Percentiles rank a stretch among this genome's conserved stretches.
Evolutionary conservation across 2,329 filamentous ascomycete genomes (phyloP).

Genomic region (Neocatenulostroma microsporum): DNA sequence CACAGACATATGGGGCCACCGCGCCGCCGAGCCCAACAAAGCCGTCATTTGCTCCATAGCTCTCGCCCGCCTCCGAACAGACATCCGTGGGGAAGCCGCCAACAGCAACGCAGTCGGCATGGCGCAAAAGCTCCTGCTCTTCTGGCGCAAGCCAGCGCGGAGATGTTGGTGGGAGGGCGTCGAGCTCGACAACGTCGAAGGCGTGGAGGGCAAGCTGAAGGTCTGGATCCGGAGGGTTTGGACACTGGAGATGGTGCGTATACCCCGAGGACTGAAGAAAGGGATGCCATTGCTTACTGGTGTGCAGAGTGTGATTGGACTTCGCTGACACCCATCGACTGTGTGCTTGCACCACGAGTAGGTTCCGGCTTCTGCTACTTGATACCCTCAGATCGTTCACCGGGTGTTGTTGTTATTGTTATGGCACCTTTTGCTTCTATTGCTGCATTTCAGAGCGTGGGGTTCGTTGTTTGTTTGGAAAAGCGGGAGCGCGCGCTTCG

Average conservation of each 20-base stretch:
- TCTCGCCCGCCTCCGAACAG: slow-evolving; percentile 82
- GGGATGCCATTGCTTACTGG: neutral
- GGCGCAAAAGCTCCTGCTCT: slow-evolving; percentile 94
- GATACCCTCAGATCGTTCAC: no score
- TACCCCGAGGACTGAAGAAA: neutral
- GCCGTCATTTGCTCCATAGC: slow-evolving; percentile 96
- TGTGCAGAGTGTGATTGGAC: slow-evolving; percentile 25
- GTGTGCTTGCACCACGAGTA: no score
- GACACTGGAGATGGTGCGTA: slow-evolving; percentile 84
- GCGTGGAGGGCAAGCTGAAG: slow-evolving; percentile 85
- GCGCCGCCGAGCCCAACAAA: slow-evolving; percentile 96
- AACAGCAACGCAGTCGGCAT: slow-evolving; percentile 79
- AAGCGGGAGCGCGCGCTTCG: no score
- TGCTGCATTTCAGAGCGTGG: no score
- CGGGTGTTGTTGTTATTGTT: no score
- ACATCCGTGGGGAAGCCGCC: slow-evolving; percentile 60
- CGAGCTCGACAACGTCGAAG: slow-evolving; percentile 80
- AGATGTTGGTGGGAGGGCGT: slow-evolving; percentile 99
- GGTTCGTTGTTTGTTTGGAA: no score
- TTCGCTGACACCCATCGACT: slow-evolving; percentile 23
- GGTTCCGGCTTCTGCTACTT: no score
- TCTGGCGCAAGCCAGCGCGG: slow-evolving; percentile 94
- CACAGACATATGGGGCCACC: slow-evolving; percentile 90
- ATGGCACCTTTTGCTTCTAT: no score
- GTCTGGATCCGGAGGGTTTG: slow-evolving; percentile 98